Evolutionary conservation across 192 early-diverging fungal genomes (phyloP).

Genomic region (Podila epigama): DNA sequence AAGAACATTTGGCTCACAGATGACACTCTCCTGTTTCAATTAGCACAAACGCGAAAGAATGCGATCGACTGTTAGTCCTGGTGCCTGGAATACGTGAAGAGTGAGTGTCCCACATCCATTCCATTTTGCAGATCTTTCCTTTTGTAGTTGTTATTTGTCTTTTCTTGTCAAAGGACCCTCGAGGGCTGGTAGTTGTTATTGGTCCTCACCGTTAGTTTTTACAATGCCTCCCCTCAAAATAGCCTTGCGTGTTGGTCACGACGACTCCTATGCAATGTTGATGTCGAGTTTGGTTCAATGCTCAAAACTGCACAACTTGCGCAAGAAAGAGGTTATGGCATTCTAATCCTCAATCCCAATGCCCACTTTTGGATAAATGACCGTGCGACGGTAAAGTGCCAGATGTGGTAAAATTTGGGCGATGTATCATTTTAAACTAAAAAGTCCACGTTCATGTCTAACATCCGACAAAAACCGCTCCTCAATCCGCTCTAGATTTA

Average conservation of each 20-base stretch:
- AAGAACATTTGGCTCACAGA: not conserved
- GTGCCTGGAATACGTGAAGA: conserved; percentile 19
- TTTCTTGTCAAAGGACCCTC: no score
- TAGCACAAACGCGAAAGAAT: conserved; percentile 11
- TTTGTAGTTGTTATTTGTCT: not conserved
- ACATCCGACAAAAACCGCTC: no score
- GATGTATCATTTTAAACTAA: not conserved
- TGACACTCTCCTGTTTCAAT: not conserved
- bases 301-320: conserved; percentile 4
- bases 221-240: no score
- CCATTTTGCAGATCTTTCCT: no score
- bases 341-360: conserved; percentile 32
- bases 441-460: no score
- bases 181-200: no score
- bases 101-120: not conserved
- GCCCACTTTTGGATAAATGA: conserved; percentile 32
- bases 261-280: conserved; percentile 16
- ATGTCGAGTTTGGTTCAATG: conserved; percentile 32
- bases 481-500: no score
- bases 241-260: conserved; percentile 36
- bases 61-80: conserved; percentile 21
- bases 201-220: no score
- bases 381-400: not conserved
- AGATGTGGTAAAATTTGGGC: not conserved
- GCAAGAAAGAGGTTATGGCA: conserved; percentile 17